Evolutionary conservation across 805 yeast species (phyloP), one percentile per base, ranked within the genome.

Genomic region (Teunomyces kruisii): DNA sequence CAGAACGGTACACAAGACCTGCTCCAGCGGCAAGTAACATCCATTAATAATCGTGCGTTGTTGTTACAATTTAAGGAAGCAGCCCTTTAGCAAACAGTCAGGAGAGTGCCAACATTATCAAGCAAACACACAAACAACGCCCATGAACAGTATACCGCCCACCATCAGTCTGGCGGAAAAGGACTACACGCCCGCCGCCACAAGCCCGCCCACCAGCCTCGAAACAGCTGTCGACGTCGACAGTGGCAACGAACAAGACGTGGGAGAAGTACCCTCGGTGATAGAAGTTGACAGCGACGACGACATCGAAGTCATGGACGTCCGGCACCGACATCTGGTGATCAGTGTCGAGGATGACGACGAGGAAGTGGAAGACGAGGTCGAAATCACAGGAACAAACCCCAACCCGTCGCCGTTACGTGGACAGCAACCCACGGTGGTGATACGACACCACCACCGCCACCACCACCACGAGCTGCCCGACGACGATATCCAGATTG

Each of bases 401-500:
- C 42, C 41, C 9, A 45, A 40, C 30, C 44, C 48, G 3, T 15
- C 40, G 12, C 49, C 47, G 9, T 12, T 33, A 14, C 22, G 36
- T 12, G n/a, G 9, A 3, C 16, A 42, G 14, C 33, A 19, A 16
- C 35, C 19, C 6, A 10, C 13, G 4, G 22, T 16, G 14, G 24
- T 15, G 12, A 16, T n/a, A 19, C 40, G 15, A 37, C 13, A 9
- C 9, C n/a, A n/a, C n/a, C n/a, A n/a, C n/a, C n/a, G n/a, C n/a
- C n/a, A n/a, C n/a, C n/a, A n/a, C n/a, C n/a, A n/a, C n/a, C 4
- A 12, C n/a, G 36, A n/a, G n/a, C 45, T 31, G 10, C 46, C 36
- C 15, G 44, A 40, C 9, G 55, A 58, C 38, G 65, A 59, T 16
- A 46, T 61, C 9, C 50, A 58, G 46, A 54, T 61, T 15, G 32